phyloP scores from a whole-genome alignment of 768 basidiomycete genomes.

The Boletus tomentosulus region DNA sequence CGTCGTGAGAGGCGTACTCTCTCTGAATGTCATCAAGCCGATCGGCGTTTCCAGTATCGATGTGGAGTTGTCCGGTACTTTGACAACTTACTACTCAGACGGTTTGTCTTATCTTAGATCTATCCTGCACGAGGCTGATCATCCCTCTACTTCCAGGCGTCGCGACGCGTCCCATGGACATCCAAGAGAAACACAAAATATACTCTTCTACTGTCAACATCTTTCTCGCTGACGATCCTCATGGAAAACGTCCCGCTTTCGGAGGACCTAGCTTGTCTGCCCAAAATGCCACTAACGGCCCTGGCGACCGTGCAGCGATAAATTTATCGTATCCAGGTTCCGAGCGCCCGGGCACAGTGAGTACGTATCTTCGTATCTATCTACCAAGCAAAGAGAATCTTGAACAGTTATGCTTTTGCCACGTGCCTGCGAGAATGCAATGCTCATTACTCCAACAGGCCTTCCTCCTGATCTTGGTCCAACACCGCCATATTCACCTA shows the following conservation, averaged over 20 bases:
- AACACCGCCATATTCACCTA: slow-evolving; percentile 23
- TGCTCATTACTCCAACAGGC: background rate
- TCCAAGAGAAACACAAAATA: slow-evolving; percentile 69
- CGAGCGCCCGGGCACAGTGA: background rate
- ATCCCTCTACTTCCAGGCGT: slow-evolving; percentile 36
- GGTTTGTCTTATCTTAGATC: slow-evolving; percentile 45
- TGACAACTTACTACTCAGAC: slow-evolving; percentile 77
- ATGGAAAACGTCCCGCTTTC: slow-evolving; percentile 16
- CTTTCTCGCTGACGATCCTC: slow-evolving; percentile 58
- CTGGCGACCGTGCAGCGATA: background rate
- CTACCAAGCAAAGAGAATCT: background rate
- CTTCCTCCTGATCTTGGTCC: slow-evolving; percentile 14
- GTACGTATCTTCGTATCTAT: background rate
- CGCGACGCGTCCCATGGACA: slow-evolving; percentile 68
- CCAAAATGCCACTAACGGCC: background rate
- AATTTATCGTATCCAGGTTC: background rate
- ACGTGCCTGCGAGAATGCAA: background rate
- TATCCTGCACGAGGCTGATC: background rate
- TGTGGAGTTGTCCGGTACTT: slow-evolving; percentile 68
- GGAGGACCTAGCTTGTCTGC: slow-evolving; percentile 20
- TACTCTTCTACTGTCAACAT: slow-evolving; percentile 69
- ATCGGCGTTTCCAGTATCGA: slow-evolving; percentile 84
- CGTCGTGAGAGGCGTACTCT: slow-evolving; percentile 62
- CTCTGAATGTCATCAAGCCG: slow-evolving; percentile 65
- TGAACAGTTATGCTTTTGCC: background rate